phyloP scores from a whole-genome alignment of 108 stramenopile species.

The Fragilariopsis cylindrus region DNA sequence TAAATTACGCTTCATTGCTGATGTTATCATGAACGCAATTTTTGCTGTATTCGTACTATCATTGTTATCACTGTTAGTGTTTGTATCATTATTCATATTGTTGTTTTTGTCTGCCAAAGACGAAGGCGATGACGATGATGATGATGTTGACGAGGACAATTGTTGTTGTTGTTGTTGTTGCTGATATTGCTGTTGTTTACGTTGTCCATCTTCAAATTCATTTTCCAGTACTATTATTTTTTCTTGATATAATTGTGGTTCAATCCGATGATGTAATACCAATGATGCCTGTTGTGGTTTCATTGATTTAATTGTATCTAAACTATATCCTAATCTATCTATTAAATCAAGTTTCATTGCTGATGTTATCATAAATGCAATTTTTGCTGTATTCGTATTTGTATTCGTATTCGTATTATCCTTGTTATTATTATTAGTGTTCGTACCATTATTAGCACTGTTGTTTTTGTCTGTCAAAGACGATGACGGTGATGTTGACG shows the following conservation, averaged over 20 bases:
- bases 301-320: conserved; percentile 37
- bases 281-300: conserved; percentile 50
- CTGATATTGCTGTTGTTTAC: not conserved
- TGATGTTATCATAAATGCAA: conserved; percentile 67
- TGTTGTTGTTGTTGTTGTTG: conserved; percentile 10
- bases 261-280: conserved; percentile 38
- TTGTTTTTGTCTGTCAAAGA: not conserved
- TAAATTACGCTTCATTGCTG: conserved; percentile 43
- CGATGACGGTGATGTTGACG: not conserved
- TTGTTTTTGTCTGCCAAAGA: not conserved
- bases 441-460: not conserved
- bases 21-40: conserved; percentile 58
- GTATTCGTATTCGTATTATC: not conserved
- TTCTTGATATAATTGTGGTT: conserved; percentile 20
- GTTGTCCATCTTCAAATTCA: conserved; percentile 29
- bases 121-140: not conserved
- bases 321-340: conserved; percentile 40
- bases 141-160: not conserved
- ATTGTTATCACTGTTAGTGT: not conserved
- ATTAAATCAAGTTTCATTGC: conserved; percentile 42
- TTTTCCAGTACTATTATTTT: conserved; percentile 18
- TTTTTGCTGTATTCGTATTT: conserved; percentile 27
- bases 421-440: not conserved
- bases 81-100: not conserved
- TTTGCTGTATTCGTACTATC: not conserved